Evolutionary conservation across 2,329 filamentous ascomycete genomes (phyloP), one percentile per base, ranked within the genome.

Genomic region (Alternaria brassicicola): DNA sequence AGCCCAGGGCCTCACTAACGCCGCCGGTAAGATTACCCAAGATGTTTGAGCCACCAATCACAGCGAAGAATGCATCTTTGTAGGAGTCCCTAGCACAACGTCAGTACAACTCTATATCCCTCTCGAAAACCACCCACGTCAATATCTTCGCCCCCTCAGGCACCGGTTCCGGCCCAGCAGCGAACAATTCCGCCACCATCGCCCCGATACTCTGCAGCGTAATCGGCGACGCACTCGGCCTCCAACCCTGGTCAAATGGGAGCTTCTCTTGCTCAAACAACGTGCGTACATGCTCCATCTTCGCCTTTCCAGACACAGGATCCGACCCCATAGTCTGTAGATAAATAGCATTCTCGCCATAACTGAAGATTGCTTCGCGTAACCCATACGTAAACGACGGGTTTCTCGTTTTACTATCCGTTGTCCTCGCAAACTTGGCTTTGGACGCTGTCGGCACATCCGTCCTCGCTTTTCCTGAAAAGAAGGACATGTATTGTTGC

Each of bases 231-330:
- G 42, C 23, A 41, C 63, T 65, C 10, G 65, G 63, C 23, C 61
- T 52, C 65, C 65, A 68, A 0, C 63, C 65, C 17, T 60, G 17
- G 1, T 45, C 48, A 33, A 54, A 63, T 17, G 65, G 65, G 41
- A 68, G 43, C 23, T 52, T 64, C 38, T 68, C 63, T 21, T 59
- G 26, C 53, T 68, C 62, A 15, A 68, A 66, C 6, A 68, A 17
- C 6, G 28, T 60, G 13, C 42, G 41, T 10, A 66, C 63, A 12
- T 61, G 66, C 7, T 55, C 49, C 1, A 68, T 19, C n/a, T 59
- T 56, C 13, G 61, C 63, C 4, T 42, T 50, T 0, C 63, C 65
- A 2, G 47, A 48, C 0, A 63, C 41, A 0, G 56, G 50, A 17
- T 63, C 63, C 4, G 31, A 39, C 12, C 19, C n/a, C 61, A 68